Evolutionary conservation across 352 stramenopile genomes (phyloP).

Genomic region (Globisporangium echinulatum): DNA sequence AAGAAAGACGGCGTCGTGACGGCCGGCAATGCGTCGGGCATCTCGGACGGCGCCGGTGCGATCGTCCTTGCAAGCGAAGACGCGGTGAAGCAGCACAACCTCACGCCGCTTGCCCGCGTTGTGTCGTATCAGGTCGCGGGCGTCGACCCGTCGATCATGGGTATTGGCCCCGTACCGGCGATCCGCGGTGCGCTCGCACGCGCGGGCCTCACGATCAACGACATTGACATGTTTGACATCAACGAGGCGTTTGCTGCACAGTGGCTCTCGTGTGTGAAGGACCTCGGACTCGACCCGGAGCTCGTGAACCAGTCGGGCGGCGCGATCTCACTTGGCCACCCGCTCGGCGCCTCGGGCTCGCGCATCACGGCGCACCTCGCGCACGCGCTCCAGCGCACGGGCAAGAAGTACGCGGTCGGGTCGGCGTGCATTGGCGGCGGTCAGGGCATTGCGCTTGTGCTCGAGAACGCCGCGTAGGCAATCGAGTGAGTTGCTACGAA

Average conservation of each 20-base stretch:
- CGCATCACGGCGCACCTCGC: constrained; percentile 90
- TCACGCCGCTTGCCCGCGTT: constrained; percentile 91
- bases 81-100: constrained; percentile 88
- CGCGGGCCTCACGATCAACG: constrained; percentile 83
- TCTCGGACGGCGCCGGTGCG: constrained; percentile 94
- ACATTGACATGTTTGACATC: constrained; percentile 98
- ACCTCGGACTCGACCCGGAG: constrained; percentile 92
- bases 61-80: constrained; percentile 94
- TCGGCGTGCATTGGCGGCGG: constrained; percentile 97
- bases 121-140: constrained; percentile 90
- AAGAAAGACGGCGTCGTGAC: constrained; percentile 97
- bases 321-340: constrained; percentile 96
- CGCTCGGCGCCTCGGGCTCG: constrained; percentile 91
- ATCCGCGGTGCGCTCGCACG: constrained; percentile 90
- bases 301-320: constrained; percentile 93
- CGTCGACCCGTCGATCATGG: constrained; percentile 97
- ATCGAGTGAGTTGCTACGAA: too few species aligned
- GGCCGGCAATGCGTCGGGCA: constrained; percentile 94
- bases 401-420: constrained; percentile 93
- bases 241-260: constrained; percentile 99
- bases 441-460: constrained; percentile 96
- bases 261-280: constrained; percentile 95
- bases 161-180: constrained; percentile 94
- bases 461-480: constrained; percentile 87
- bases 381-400: constrained; percentile 79